phyloP scores from a whole-genome alignment of 202 grass and related monocot genomes.

The Zizania palustris region DNA sequence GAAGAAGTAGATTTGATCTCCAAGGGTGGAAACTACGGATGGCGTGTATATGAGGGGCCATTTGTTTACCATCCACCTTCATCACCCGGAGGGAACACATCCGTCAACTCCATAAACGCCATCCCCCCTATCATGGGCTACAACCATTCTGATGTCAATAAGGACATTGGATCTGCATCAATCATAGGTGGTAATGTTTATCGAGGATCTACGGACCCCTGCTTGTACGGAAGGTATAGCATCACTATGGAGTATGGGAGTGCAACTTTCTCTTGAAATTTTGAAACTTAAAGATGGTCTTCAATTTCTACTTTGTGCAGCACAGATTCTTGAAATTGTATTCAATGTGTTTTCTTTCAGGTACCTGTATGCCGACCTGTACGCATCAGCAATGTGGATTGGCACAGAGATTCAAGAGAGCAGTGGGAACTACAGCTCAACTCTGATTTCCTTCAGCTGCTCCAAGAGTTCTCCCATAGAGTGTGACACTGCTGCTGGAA shows the following conservation, averaged over 20 bases:
- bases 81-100: conserved; percentile 51
- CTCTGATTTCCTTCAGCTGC: conserved; percentile 62
- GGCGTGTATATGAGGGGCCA: conserved; percentile 59
- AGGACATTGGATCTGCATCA: conserved; percentile 58
- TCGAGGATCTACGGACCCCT: conserved; percentile 50
- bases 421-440: conserved; percentile 75
- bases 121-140: conserved; percentile 79
- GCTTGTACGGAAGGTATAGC: conserved; percentile 46
- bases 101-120: conserved; percentile 59
- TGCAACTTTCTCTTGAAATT: not conserved
- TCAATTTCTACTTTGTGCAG: not conserved
- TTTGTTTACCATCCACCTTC: conserved; percentile 33
- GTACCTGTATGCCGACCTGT: conserved; percentile 56
- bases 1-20: conserved; percentile 57
- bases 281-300: not conserved
- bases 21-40: conserved; percentile 61
- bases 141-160: conserved; percentile 64
- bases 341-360: conserved; percentile 37
- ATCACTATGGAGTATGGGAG: not conserved
- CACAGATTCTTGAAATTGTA: not conserved
- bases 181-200: conserved; percentile 55
- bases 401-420: conserved; percentile 33
- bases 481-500: conserved; percentile 58
- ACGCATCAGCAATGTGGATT: conserved; percentile 41
- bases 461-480: conserved; percentile 70